Base-by-base conservation (phyloP, 2,329 filamentous ascomycete species). In the Diplodia corticola region DNA sequence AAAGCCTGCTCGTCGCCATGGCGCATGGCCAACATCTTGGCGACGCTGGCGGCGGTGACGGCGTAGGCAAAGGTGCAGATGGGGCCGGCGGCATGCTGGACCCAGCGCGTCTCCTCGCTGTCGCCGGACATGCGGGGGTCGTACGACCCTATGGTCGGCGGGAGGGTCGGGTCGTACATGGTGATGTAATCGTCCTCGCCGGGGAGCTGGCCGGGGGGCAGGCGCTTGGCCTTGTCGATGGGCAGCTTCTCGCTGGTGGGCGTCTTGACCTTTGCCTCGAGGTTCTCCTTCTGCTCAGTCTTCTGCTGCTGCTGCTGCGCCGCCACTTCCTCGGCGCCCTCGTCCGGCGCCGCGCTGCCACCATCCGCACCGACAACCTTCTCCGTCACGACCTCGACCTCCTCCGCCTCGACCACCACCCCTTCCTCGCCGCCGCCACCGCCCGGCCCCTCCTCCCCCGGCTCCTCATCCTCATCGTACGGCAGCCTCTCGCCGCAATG, bases 31-130 rank as follows among this genome's bases (percentile, higher is more conserved):
- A 69, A 59, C 17, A 68, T 68, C 15, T 49, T 55, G 3, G 46
- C 15, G 15, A 67, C 64, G 13, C 44, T 46, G 10, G 28, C 40
- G 1, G 15, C 64, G 9, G 63, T 69, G 12, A 69, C 57, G 37
- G 67, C 68, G 50, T 69, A 69, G 17, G 68, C 68, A 12, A 65
- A 69, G 17, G 63, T 69, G 59, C 68, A 69, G 26, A 69, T 68
- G 12, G 68, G 68, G 17, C 66, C 66, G 6, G 57, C 51, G 5
- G 64, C 64, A 49, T 66, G 57, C 57, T 66, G 64, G 5, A 66
- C 48, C 57, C 54, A 61, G 15, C 64, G 64, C 12, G 49, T 61
- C 4, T 33, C 33, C 12, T 66, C 12, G n/a, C 63, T 64, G 46
- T 66, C 59, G 46, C 46, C 28, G 5, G 53, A 40, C n/a, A 69